Conservation (phyloP, 2,329 filamentous ascomycete genomes). For the Colletotrichum costaricense region DNA sequence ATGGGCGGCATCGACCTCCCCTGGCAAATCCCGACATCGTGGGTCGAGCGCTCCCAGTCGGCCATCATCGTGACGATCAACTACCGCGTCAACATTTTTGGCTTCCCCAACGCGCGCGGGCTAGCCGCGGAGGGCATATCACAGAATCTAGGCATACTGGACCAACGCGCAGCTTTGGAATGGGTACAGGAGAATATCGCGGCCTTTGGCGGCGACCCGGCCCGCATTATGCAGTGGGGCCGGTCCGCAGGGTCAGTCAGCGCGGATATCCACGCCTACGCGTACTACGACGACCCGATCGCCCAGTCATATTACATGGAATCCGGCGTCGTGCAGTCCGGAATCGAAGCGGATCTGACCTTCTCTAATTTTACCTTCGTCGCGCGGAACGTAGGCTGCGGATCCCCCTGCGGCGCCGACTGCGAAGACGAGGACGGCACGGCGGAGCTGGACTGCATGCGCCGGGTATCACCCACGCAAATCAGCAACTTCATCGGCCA, state of each 20-base stretch:
- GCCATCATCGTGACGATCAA: conserved; percentile 41
- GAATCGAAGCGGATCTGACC: conserved; percentile 39
- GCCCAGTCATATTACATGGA: conserved; percentile 53
- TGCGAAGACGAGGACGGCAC: conserved; percentile 23
- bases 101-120: conserved; percentile 36
- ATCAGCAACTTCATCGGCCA: conserved; percentile 47
- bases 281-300: conserved; percentile 58
- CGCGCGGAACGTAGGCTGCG: conserved; percentile 47
- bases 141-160: conserved; percentile 36
- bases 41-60: conserved; percentile 52
- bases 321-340: conserved; percentile 51
- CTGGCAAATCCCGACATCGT: conserved; percentile 56
- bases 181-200: conserved; percentile 37
- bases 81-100: conserved; percentile 37
- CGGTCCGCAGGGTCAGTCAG: conserved; percentile 57
- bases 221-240: conserved; percentile 56
- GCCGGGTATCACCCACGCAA: conserved; percentile 43
- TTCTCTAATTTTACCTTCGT: conserved; percentile 50
- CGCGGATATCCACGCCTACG: conserved; percentile 55
- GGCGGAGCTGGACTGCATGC: conserved; percentile 51
- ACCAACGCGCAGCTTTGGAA: conserved; percentile 35
- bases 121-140: conserved; percentile 6
- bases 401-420: conserved; percentile 36
- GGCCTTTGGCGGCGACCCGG: conserved; percentile 33
- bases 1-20: conserved; percentile 56